phyloP scores from a whole-genome alignment of 2,329 filamentous ascomycete species.

The Fusarium camptoceras region DNA sequence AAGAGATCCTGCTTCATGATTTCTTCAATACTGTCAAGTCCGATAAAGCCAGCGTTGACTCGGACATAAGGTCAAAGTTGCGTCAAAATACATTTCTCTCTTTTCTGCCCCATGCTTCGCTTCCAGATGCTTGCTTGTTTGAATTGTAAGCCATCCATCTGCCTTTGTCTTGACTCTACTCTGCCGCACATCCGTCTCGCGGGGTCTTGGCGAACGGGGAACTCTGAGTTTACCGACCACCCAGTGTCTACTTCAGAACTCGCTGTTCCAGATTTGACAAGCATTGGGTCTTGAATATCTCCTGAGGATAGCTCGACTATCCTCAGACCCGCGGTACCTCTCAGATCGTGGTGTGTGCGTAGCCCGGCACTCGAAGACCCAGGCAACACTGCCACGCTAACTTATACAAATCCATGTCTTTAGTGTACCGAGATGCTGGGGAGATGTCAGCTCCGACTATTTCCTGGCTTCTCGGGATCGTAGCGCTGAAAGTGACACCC shows the following conservation, averaged over 20 bases:
- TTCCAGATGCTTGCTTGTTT: background rate
- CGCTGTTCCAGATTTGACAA: background rate
- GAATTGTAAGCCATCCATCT: background rate
- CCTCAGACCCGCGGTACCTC: background rate
- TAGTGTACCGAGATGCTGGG: background rate
- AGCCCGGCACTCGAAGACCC: background rate
- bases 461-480: background rate
- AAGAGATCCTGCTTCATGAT: background rate
- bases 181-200: background rate
- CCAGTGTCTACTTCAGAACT: background rate
- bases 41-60: background rate
- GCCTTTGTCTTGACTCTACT: background rate
- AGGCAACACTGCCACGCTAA: background rate
- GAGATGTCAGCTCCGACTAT: conserved; percentile 5
- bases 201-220: conserved; percentile 2
- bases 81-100: background rate
- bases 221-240: background rate
- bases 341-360: background rate
- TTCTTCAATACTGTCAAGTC: background rate
- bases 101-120: background rate
- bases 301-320: background rate
- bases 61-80: background rate
- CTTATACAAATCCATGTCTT: background rate
- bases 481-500: background rate
- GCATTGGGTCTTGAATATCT: background rate